Base-by-base conservation (phyloP, 1,284 basidiomycete genomes). In the Cryptococcus sp. region DNA sequence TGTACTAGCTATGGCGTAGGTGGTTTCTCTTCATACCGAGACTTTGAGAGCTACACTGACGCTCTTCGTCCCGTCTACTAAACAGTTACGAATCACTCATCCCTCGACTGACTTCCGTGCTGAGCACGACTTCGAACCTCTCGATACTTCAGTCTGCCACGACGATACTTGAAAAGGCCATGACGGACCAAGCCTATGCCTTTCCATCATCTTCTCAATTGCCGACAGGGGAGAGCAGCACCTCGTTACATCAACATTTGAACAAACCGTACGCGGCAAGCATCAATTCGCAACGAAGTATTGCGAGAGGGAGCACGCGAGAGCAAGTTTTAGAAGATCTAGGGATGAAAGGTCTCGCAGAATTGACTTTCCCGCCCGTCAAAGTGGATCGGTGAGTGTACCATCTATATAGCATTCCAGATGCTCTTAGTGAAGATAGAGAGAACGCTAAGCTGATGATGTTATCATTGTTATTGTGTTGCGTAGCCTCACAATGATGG, bases 41-140 rank as follows among this genome's bases (percentile, higher is more conserved):
- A 10, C 2, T 52, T 17, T 26, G 20, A 11, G 29, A 34, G 13
- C 29, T 37, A 26, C 5, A 26, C 16, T 43, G n/a, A 26, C 2
- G 10, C n/a, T 5, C 20, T n/a, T 39, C 17, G 7, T 22, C 8
- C 8, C 20, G 13, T 17, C 16, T 51, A 3, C 50, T 54, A 47
- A 39, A 46, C 61, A 92, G 89, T 16, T 92, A 90, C 67, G 89
- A 92, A 58, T 83, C 83, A 46, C 72, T 93, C 48, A 86, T 90
- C 68, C 89, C 91, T 53, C 85, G 86, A 60, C 85, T 93, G 70
- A 86, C 85, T 62, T 86, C 88, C n/a, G 83, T 85, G 0, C 86
- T 93, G 63, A 83, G 85, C 26, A 87, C 84, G 54, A 87, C 88
- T 1, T 84, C 87, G 7, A 90, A 89, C 61, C 81, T 88, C 3